Conservation (phyloP, 2,329 filamentous ascomycete species). For the Arthrobotrys iridis region DNA sequence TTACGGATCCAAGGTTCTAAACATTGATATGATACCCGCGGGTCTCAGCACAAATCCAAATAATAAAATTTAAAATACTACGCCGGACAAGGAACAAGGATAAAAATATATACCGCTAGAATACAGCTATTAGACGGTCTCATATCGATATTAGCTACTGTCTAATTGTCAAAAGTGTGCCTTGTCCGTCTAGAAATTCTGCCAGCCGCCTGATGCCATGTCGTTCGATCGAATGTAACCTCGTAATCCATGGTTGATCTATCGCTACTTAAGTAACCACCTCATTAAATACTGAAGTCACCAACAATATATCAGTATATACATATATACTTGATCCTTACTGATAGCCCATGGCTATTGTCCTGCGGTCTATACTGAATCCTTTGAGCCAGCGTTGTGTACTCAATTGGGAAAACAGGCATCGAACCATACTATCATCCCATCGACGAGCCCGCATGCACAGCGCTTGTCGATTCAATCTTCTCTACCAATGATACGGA, state of each 20-base stretch:
- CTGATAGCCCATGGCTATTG: not conserved
- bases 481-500: slow-evolving; percentile 1
- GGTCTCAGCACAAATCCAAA: too few relatives aligned
- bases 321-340: not conserved
- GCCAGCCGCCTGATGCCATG: not conserved
- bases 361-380: not conserved
- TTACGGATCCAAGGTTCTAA: too few relatives aligned
- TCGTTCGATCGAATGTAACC: too few relatives aligned
- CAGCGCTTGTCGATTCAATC: not conserved
- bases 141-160: not conserved
- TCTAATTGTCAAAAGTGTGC: too few relatives aligned
- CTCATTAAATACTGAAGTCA: too few relatives aligned
- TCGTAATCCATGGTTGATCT: too few relatives aligned
- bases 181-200: not conserved
- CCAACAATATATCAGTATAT: too few relatives aligned
- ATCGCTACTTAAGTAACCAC: too few relatives aligned
- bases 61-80: too few relatives aligned
- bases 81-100: too few relatives aligned
- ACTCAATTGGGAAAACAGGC: slow-evolving; percentile 3
- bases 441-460: not conserved
- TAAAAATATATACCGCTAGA: too few relatives aligned
- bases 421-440: not conserved
- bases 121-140: not conserved
- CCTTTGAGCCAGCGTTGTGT: not conserved
- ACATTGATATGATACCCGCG: too few relatives aligned